Base-by-base conservation (phyloP, 768 basidiomycete genomes). In the Pholiota microspora region DNA sequence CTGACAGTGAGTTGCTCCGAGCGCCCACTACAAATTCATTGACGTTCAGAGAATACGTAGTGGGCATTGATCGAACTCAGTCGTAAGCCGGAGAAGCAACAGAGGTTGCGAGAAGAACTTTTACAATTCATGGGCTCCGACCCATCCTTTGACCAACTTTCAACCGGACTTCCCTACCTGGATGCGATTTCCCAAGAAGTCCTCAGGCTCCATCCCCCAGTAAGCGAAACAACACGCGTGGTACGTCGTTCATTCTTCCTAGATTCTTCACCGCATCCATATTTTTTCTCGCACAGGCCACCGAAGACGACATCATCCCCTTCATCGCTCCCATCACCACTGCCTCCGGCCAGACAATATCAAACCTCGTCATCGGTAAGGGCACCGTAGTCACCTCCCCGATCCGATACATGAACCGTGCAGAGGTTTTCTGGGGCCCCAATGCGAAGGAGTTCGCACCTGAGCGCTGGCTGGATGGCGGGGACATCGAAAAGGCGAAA, bases 1-100 rank as follows among this genome's bases (percentile, higher is more conserved):
- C 58, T 77, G 1, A 76, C 74, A 3, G 73, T 73, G 55, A 44
- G 64, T 57, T 9, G 15, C 38, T 32, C 10, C 12, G 23, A 28
- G 1, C 18, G 6, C 7, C 29, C 29, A 6, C 45, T 28, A 21
- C 8, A 34, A 15, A n/a, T 32, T 40, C 16, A 16, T 32, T n/a
- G 24, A 12, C 9, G 35, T 18, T 15, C 32, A n/a, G 18, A 45
- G 10, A 38, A 25, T 7, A 16, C 12, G 25, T 40, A 79, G 79
- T 85, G 83, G 82, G 78, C 82, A 2, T 68, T 86, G 0, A 78
- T 85, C 28, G 84, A 85, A 60, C 76, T 85, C 1, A 71, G 72
- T 6, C 71, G 67, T 31, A 65, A 79, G 42, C 73, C 67, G 0
- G 71, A 76, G 24, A 69, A 73, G 12, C 84, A 85, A 62, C 58